Conservation (phyloP, 1,139 yeast species). For the Candida sp. region DNA sequence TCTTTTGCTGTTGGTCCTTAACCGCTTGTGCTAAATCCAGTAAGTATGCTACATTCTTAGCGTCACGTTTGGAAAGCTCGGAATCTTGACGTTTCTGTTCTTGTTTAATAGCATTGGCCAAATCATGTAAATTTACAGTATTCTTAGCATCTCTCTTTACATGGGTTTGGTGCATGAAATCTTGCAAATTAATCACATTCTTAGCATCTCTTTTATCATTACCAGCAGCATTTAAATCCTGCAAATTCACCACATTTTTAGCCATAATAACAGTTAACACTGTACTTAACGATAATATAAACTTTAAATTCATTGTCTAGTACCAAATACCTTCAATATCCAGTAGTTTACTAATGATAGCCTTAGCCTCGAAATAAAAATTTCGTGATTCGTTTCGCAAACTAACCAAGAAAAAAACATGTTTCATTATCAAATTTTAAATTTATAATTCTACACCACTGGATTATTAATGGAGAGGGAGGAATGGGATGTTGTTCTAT, state of each 20-base stretch:
- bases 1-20: constrained; percentile 6
- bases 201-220: constrained; percentile 14
- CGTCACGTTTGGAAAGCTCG: constrained; percentile 3
- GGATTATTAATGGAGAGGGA: no score
- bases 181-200: constrained; percentile 16
- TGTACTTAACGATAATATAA: constrained; percentile 3
- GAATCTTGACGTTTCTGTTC: constrained; percentile 9
- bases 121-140: constrained; percentile 11
- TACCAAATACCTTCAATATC: background rate
- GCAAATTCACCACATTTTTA: constrained; percentile 16
- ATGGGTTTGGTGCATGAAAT: constrained; percentile 5
- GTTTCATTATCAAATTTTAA: no score
- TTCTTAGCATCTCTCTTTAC: constrained; percentile 18
- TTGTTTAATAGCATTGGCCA: constrained; percentile 1
- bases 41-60: constrained; percentile 1
- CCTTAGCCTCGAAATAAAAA: no score
- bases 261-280: constrained; percentile 6
- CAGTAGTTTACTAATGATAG: no score
- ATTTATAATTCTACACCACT: no score
- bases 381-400: background rate
- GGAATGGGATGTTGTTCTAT: no score
- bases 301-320: constrained; percentile 6
- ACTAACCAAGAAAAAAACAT: background rate
- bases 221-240: constrained; percentile 3
- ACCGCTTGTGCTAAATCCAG: constrained; percentile 4